Conservation (phyloP, 768 basidiomycete species). For the Sarcodon sp. region DNA sequence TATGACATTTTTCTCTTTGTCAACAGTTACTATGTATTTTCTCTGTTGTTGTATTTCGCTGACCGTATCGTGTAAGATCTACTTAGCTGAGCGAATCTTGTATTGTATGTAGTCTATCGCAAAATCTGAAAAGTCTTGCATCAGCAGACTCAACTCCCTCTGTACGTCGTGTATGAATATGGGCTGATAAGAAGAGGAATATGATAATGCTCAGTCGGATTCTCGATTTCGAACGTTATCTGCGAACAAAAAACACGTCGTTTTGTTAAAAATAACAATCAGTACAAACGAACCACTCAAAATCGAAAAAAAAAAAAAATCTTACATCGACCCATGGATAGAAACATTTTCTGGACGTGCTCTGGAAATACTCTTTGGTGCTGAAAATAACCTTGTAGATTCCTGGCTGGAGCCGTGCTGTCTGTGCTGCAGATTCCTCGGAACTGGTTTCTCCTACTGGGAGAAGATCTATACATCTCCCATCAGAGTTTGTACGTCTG, state of each 20-base stretch:
- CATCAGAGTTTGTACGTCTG: constrained; percentile 55
- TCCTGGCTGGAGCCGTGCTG: constrained; percentile 37
- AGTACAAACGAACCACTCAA: neutral
- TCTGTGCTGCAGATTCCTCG: constrained; percentile 18
- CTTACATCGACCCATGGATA: constrained; percentile 87
- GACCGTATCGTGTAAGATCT: no score
- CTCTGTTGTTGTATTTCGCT: no score
- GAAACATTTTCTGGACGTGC: constrained; percentile 51
- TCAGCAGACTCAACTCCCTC: constrained; percentile 50
- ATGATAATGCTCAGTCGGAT: constrained; percentile 77
- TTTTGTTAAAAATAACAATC: neutral
- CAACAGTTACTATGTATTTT: no score
- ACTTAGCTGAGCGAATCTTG: no score
- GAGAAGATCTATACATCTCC: constrained; percentile 71
- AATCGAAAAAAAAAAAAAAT: neutral
- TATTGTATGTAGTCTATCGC: no score
- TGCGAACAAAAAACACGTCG: neutral
- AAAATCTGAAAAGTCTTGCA: no score
- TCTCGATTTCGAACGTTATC: constrained; percentile 69
- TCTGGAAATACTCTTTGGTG: constrained; percentile 72
- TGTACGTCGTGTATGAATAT: constrained; percentile 84
- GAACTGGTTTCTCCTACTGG: constrained; percentile 24
- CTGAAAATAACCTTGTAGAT: constrained; percentile 81
- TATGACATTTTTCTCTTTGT: no score
- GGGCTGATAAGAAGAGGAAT: constrained; percentile 89